A percentile compares a stretch with the other conserved stretches of the same genome.
Conservation (phyloP, 1,139 yeast genomes). For the Pneumocystis oryctolagi region DNA sequence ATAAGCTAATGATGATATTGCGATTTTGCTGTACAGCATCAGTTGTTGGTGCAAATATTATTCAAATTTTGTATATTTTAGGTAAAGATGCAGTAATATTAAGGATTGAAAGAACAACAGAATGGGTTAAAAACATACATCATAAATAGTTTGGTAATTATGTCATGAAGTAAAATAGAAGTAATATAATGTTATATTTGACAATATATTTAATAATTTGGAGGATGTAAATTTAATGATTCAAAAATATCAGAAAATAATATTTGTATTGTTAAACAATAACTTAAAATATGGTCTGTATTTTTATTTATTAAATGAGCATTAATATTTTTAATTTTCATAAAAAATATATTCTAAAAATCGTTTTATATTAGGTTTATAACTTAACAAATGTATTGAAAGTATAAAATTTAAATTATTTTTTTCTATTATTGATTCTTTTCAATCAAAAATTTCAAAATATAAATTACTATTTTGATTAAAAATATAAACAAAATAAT, state of each 20-base stretch:
- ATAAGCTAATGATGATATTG: not conserved
- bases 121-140: not conserved
- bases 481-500: too few relatives aligned
- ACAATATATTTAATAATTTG: too few relatives aligned
- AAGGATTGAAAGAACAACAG: not conserved
- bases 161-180: too few relatives aligned
- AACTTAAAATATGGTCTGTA: not conserved
- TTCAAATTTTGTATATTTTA: not conserved
- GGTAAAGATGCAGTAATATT: not conserved
- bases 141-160: not conserved
- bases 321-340: conserved; percentile 49
- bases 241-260: conserved; percentile 44
- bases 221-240: conserved; percentile 35
- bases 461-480: too few relatives aligned
- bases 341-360: conserved; percentile 29
- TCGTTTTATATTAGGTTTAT: conserved; percentile 17
- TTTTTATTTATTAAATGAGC: conserved; percentile 33
- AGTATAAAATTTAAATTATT: too few relatives aligned
- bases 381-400: conserved; percentile 51
- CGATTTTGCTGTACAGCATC: not conserved
- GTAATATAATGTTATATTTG: too few relatives aligned
- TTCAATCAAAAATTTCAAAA: too few relatives aligned
- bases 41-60: not conserved
- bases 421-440: too few relatives aligned
- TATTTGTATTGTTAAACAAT: conserved; percentile 31